phyloP scores from a whole-genome alignment of 108 stramenopile species.

The Cyclotella cryptica region DNA sequence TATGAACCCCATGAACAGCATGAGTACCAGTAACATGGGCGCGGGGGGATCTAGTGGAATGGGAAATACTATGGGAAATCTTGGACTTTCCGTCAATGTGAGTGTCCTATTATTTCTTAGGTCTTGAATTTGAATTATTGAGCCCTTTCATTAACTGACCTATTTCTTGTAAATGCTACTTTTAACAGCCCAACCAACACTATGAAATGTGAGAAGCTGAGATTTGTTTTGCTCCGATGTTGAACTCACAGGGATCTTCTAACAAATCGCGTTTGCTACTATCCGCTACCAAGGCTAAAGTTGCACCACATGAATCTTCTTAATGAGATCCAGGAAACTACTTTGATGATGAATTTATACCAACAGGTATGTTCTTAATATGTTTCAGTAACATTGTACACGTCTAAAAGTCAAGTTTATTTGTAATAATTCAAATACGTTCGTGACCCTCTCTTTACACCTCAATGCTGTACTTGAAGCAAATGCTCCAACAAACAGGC shows the following conservation, averaged over 20 bases:
- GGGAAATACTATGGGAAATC: constrained; percentile 22
- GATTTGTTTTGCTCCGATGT: background rate
- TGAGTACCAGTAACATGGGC: constrained; percentile 18
- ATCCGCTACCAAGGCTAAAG: constrained; percentile 53
- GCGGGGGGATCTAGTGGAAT: constrained; percentile 9
- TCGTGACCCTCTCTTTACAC: too few species aligned
- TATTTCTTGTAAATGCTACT: background rate
- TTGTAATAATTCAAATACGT: too few species aligned
- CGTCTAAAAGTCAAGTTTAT: background rate
- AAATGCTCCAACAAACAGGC: constrained; percentile 22
- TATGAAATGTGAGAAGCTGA: constrained; percentile 64
- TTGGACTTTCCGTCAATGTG: constrained; percentile 53
- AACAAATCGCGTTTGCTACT: background rate
- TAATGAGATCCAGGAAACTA: constrained; percentile 93
- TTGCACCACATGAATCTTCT: constrained; percentile 93
- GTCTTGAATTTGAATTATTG: background rate
- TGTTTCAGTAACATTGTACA: background rate
- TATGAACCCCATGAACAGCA: constrained; percentile 20
- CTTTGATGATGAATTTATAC: constrained; percentile 91
- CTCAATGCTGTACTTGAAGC: background rate
- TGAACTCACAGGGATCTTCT: background rate
- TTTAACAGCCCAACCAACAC: constrained; percentile 55
- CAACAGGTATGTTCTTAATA: constrained; percentile 41
- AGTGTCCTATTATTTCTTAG: background rate
- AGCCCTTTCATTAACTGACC: background rate